Conservation (phyloP, 1,284 basidiomycete genomes). For the Ganoderma lingzhi region DNA sequence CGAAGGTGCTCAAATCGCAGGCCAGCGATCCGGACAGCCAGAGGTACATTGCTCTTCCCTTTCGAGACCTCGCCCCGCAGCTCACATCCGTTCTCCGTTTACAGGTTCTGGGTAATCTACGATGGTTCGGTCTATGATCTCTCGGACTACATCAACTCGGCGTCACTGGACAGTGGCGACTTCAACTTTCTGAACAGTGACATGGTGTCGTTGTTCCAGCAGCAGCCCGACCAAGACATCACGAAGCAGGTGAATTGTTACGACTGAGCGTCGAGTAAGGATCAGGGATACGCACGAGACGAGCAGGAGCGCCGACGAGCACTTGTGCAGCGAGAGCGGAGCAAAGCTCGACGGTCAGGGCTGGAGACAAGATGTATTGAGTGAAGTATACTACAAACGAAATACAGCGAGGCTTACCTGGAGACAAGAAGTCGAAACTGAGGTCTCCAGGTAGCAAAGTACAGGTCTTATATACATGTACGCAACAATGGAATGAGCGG, state of each 20-base stretch:
- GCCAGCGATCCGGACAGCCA: constrained; percentile 55
- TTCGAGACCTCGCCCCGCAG: not conserved
- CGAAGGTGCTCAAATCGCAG: constrained; percentile 55
- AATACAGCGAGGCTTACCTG: too few relatives aligned
- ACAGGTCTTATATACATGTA: too few relatives aligned
- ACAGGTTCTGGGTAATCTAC: constrained; percentile 78
- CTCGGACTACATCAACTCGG: constrained; percentile 88
- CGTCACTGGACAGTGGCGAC: constrained; percentile 53
- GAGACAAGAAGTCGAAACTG: too few relatives aligned
- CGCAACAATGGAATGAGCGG: too few relatives aligned
- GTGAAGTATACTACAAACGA: too few relatives aligned
- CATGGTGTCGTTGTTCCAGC: constrained; percentile 79
- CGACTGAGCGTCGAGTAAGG: too few relatives aligned
- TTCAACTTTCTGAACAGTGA: constrained; percentile 74
- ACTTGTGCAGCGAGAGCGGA: too few relatives aligned
- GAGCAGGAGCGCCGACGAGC: too few relatives aligned
- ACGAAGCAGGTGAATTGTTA: constrained; percentile 73
- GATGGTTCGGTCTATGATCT: constrained; percentile 78
- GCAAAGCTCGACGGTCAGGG: too few relatives aligned
- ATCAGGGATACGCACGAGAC: too few relatives aligned
- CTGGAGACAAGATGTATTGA: too few relatives aligned
- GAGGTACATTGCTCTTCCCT: constrained; percentile 50
- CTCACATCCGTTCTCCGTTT: constrained; percentile 11
- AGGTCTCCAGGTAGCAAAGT: too few relatives aligned
- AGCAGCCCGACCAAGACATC: constrained; percentile 87